Evolutionary conservation across 129 eudicot genomes (phyloP), one percentile per base, ranked within the genome.

Genomic region (Flaveria brownii): DNA sequence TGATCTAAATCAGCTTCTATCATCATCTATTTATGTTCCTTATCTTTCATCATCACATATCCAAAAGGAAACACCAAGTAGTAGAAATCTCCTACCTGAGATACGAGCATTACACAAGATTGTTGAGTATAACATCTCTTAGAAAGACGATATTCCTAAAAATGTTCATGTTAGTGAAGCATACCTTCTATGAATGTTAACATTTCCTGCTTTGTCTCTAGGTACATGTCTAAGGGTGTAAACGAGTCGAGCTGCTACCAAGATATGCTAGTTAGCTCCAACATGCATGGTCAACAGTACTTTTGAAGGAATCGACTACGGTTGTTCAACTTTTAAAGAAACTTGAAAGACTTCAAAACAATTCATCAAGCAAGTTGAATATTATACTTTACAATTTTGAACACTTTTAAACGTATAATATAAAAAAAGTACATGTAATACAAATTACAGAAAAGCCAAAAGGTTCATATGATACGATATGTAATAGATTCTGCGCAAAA

Each of bases 391-490:
- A 23, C 13, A 23, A 60, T 11, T 56, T 56, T 56, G 12, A 20
- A 56, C 62, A 56, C 14, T 56, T 56, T 2, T 56, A 56, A 8
- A 56, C 2, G 28, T 56, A 3, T 56, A 20, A 25, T 12, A 60
- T 23, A 20, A 22, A 36, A 36, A 36, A 5, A 36, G 41, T 57
- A 23, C 55, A 12, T 43, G 20, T 12, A 20, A 22, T n/a, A 8
- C 41, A 36, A 5, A 36, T 36, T 36, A 36, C 42, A 43, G 11
- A 8, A 69, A 69, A 46, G 14, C 18, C 15, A 25, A 12, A 70
- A 70, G 74, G 74, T 16, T 49, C 36, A 43, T 63, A 47, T 47
- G 61, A n/a, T 45, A 51, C 76, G 47, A 57, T 15, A 78, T 43
- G 17, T 69, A 30, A 77, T 17, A 71, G 45, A 63, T 63, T 63